Conservation (phyloP, 1,139 yeast genomes). For the Debaryomycetaceae sp. region DNA sequence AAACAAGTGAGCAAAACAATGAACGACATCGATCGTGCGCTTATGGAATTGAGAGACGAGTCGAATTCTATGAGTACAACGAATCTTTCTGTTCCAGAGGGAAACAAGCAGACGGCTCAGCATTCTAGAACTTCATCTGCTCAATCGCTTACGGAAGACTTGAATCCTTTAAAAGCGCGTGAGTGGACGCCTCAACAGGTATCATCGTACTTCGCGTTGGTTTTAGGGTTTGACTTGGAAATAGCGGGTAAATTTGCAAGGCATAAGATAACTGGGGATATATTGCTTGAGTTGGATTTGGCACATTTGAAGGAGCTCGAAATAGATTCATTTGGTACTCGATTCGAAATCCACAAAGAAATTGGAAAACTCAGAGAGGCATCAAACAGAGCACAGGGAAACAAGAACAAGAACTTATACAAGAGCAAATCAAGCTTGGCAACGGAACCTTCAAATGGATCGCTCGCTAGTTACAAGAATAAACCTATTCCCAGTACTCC, state of each 20-base stretch:
- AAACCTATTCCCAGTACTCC: neutral
- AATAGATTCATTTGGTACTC: slow-evolving; percentile 87
- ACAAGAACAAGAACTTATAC: neutral
- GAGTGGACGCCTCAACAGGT: slow-evolving; percentile 91
- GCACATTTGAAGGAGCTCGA: slow-evolving; percentile 87
- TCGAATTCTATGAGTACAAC: slow-evolving; percentile 9
- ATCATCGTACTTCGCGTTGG: slow-evolving; percentile 62
- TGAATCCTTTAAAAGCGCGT: slow-evolving; percentile 49
- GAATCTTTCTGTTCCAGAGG: neutral
- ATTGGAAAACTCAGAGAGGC: slow-evolving; percentile 61
- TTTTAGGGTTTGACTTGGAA: slow-evolving; percentile 67
- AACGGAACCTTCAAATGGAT: neutral
- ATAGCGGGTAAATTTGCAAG: slow-evolving; percentile 76
- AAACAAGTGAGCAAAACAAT: slow-evolving; percentile 52
- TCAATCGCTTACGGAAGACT: slow-evolving; percentile 27
- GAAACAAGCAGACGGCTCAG: neutral
- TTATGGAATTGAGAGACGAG: slow-evolving; percentile 60
- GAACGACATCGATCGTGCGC: slow-evolving; percentile 81
- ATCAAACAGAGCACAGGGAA: slow-evolving; percentile 1
- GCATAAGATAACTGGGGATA: slow-evolving; percentile 87
- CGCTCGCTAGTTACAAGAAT: neutral
- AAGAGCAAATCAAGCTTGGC: too few species aligned
- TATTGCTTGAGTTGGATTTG: slow-evolving; percentile 79
- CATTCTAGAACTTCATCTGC: slow-evolving; percentile 16
- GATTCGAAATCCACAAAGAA: slow-evolving; percentile 88